Conservation (phyloP, 176 grass and related monocot species). For the Bromus sterilis region DNA sequence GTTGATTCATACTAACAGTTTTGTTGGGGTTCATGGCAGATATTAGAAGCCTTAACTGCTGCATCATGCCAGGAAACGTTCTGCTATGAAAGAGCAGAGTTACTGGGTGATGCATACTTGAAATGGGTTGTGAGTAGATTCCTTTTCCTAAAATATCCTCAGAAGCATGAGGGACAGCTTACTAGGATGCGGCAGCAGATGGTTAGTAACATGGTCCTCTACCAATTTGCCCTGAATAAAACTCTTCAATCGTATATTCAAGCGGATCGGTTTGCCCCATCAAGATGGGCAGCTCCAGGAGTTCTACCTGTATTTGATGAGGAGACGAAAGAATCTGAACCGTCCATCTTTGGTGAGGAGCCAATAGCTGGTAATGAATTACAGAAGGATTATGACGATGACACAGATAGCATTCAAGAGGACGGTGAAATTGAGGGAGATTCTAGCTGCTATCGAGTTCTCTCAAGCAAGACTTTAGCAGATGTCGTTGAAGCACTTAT, state of each 20-base stretch:
- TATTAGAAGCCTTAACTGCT: constrained; percentile 97
- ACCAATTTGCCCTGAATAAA: constrained; percentile 82
- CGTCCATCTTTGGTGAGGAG: constrained; percentile 57
- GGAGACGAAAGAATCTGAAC: constrained; percentile 68
- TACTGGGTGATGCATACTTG: constrained; percentile 95
- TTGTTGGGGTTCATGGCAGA: constrained; percentile 44
- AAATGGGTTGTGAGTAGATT: constrained; percentile 99
- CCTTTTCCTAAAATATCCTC: constrained; percentile 97
- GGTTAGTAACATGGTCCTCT: constrained; percentile 99
- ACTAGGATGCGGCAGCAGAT: constrained; percentile 98
- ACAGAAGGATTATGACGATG: constrained; percentile 47
- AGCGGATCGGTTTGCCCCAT: constrained; percentile 96
- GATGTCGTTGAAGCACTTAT: constrained; percentile 98
- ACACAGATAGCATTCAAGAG: constrained; percentile 64
- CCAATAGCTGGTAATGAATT: constrained; percentile 18
- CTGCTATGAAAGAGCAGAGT: constrained; percentile 96
- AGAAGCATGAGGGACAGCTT: constrained; percentile 96
- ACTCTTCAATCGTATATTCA: constrained; percentile 96
- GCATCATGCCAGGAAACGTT: constrained; percentile 99
- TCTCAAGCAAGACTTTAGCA: constrained; percentile 94
- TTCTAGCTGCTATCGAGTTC: constrained; percentile 90
- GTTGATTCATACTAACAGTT: not conserved
- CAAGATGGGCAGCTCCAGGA: constrained; percentile 94
- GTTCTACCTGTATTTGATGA: constrained; percentile 97
- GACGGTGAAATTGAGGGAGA: constrained; percentile 94